Conservation (phyloP, 805 yeast species). For the Lachancea meyersii region DNA sequence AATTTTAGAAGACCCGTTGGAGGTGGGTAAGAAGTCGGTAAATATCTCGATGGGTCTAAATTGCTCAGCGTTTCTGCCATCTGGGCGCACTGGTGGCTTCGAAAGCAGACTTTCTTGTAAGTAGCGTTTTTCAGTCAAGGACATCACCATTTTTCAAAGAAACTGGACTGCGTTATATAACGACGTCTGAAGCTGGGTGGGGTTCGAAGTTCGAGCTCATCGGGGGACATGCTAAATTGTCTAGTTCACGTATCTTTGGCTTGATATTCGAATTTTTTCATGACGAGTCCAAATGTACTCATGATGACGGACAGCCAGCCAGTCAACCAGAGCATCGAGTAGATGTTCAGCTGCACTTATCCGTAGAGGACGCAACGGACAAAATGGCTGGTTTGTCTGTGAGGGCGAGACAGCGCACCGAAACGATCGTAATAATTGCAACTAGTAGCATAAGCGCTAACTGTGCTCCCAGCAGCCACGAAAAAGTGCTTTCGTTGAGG, state of each 20-base stretch:
- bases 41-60: constrained; percentile 83
- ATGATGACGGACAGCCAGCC: neutral
- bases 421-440: neutral
- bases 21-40: constrained; percentile 72
- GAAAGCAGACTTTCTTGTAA: constrained; percentile 63
- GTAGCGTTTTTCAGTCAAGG: constrained; percentile 72
- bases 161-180: too few relatives aligned
- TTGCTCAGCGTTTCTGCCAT: constrained; percentile 68
- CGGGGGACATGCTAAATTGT: neutral
- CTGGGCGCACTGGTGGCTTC: constrained; percentile 70
- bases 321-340: neutral
- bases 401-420: too few relatives aligned
- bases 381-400: too few relatives aligned
- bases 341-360: neutral
- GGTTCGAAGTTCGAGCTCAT: neutral
- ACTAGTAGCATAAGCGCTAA: neutral
- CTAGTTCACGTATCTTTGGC: neutral
- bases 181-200: neutral
- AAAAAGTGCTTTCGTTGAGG: constrained; percentile 13
- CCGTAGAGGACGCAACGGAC: neutral
- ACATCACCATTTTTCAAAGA: constrained; percentile 47
- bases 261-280: neutral
- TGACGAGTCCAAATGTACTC: constrained; percentile 1
- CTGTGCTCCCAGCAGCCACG: neutral
- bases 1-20: constrained; percentile 89